A percentile compares a stretch with the other conserved stretches of the same genome.
phyloP scores from a whole-genome alignment of 139 green algal species.

The Yamagishiella unicocca region DNA sequence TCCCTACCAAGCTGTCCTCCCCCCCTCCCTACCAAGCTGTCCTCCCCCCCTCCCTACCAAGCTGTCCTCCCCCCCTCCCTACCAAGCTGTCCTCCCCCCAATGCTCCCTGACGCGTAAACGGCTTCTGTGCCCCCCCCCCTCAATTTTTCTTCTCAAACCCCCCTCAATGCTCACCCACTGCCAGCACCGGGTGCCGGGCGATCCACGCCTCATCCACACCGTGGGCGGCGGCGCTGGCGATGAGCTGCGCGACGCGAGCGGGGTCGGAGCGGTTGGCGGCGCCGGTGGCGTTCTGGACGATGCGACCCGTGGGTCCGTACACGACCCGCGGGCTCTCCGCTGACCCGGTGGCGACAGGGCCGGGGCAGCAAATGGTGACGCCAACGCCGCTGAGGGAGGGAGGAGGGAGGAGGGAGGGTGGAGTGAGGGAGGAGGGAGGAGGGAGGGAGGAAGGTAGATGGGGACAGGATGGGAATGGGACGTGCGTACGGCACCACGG shows the following conservation, averaged over 20 bases:
- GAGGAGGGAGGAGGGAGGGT: too few relatives aligned
- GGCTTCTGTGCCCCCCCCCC: background rate
- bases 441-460: background rate
- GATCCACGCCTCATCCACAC: slow-evolving; percentile 85
- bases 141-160: background rate
- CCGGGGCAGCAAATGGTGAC: slow-evolving; percentile 88
- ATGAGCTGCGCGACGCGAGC: slow-evolving; percentile 74
- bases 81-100: background rate
- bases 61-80: too few relatives aligned
- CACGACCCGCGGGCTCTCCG: slow-evolving; percentile 61
- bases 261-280: slow-evolving; percentile 18
- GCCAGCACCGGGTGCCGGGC: slow-evolving; percentile 83
- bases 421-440: background rate
- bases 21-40: too few relatives aligned
- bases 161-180: slow-evolving; percentile 56
- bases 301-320: slow-evolving; percentile 65
- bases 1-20: too few relatives aligned
- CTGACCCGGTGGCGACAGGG: slow-evolving; percentile 64
- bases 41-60: too few relatives aligned
- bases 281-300: slow-evolving; percentile 38
- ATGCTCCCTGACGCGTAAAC: background rate
- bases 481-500: background rate
- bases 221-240: slow-evolving; percentile 71
- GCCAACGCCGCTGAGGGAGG: slow-evolving; percentile 69
- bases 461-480: background rate